Evolutionary conservation across 1,139 yeast species (phyloP), one percentile per base, ranked within the genome.

Genomic region (Kluyveromyces sp.): DNA sequence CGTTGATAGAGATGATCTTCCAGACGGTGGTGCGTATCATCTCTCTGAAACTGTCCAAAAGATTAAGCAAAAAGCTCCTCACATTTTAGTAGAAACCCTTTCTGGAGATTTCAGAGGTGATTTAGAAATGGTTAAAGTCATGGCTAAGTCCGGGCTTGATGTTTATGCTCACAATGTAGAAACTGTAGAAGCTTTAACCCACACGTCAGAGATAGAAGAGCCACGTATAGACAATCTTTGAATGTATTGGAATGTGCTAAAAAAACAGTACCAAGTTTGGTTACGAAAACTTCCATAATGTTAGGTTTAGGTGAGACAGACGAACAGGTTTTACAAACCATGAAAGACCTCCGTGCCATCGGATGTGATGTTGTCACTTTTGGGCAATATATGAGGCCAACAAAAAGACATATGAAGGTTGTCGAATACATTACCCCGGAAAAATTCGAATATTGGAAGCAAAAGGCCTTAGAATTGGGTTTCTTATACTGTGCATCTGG

Each of bases 361-460:
- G 71, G 75, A 6, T 94, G 96, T 64, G 98, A 94, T 60, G 96
- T 94, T 46, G 96, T 94, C 27, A 94, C 99, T 0, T 92, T 94
- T 68, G 99, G 99, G 37, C 99, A 94, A 69, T 94, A 94, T 67
- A 94, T 94, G 99, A 79, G 97, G 63, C 99, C 99, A 39, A 94
- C 99, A 1, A 92, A 87, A 70, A 81, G 97, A 61, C 99, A 94
- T 65, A 88, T 94, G 95, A 90, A 90, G 71, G 99, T 94, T 37
- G 97, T 88, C 25, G 97, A 92, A 55, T 94, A 94, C 60, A 78
- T 92, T 26, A 83, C 81, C n/a, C 98, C 98, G 0, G 97, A 86
- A 56, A 89, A 87, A 64, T 94, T 94, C 64, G 96, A 89, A 51
- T 75, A 83, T 65, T 94, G 98, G 98, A 87, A 83, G 63, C 81